phyloP scores from a whole-genome alignment of 2,329 filamentous ascomycete genomes.

The Ophiosphaerella herpotricha region DNA sequence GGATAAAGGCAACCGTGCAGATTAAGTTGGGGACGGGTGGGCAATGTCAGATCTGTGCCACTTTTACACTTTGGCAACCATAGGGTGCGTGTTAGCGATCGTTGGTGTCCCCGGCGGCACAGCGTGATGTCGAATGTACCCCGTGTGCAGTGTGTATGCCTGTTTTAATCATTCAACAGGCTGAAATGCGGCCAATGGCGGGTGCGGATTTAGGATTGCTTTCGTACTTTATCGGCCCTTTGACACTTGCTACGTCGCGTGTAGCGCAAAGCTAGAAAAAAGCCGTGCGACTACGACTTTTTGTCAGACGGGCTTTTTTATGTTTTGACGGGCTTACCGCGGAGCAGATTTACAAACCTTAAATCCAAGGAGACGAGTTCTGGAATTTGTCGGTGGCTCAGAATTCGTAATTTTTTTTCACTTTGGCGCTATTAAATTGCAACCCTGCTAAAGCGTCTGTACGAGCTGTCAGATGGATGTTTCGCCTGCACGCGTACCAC shows the following conservation, averaged over 20 bases:
- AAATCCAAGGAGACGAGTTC: too few species aligned
- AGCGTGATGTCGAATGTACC: too few species aligned
- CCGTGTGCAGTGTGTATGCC: too few species aligned
- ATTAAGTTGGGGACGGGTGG: too few species aligned
- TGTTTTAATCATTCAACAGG: not conserved
- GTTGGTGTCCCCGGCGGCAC: too few species aligned
- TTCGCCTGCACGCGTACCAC: too few species aligned
- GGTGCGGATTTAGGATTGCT: not conserved
- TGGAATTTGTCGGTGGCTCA: too few species aligned
- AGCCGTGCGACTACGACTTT: not conserved
- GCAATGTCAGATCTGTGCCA: not conserved
- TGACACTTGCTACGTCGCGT: not conserved
- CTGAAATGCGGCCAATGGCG: not conserved
- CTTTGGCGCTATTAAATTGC: too few species aligned
- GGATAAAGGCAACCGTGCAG: not conserved
- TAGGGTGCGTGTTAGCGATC: not conserved
- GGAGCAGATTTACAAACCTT: not conserved
- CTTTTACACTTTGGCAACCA: not conserved
- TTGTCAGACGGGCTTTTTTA: not conserved
- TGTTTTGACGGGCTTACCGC: not conserved
- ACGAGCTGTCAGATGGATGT: too few species aligned
- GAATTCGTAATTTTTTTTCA: too few species aligned
- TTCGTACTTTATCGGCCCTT: not conserved
- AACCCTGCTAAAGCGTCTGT: too few species aligned
- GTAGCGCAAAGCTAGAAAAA: not conserved